Evolutionary conservation across 169 alveolate genomes (phyloP), one percentile per base, ranked within the genome.

Genomic region (Cryptosporidium ryanae): DNA sequence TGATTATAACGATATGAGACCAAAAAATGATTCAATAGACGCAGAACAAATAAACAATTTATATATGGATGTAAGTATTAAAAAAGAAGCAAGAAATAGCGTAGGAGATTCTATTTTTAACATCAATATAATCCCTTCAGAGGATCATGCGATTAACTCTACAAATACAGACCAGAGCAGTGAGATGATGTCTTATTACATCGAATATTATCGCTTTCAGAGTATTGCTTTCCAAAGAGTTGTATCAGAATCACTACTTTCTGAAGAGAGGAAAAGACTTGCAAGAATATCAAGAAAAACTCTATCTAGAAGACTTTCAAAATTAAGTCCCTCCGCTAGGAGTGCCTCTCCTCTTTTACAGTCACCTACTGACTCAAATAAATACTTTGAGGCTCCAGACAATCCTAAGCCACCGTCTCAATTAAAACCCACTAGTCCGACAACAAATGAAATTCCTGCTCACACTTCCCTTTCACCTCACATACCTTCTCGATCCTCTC

Each of bases 171-270:
- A 64, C 21, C 83, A 68, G 31, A 68, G 52, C 55, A 32, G 44
- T 25, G 66, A 68, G 15, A 68, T 61, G 38, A 57, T 76, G 48
- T 70, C 87, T 15, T 76, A 76, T 76, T 76, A 76, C 21, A 61
- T 76, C 27, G 87, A 76, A 52, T 76, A 76, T 46, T 83, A 68
- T 31, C 91, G 91, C 27, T 83, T 83, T 46, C 82, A 68, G 43
- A 83, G 90, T 34, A 63, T 66, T 13, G 91, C 89, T n/a, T 83
- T 67, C 29, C 91, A 83, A 49, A 44, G 84, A 34, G 91, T 83
- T 49, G 89, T 83, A 23, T 64, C 91, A 4, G 91, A 83, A 34
- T 66, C 84, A 29, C 43, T 83, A 10, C 61, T 66, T 7, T 50
- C 81, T 17, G 89, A 67, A 13, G 91, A 83, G 54, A 64, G 91